These are phyloP conservation scores for Botrytis sinoallii DNA, from an alignment of 2,329 filamentous ascomycete species.

Conservation along the genomic window DNA sequence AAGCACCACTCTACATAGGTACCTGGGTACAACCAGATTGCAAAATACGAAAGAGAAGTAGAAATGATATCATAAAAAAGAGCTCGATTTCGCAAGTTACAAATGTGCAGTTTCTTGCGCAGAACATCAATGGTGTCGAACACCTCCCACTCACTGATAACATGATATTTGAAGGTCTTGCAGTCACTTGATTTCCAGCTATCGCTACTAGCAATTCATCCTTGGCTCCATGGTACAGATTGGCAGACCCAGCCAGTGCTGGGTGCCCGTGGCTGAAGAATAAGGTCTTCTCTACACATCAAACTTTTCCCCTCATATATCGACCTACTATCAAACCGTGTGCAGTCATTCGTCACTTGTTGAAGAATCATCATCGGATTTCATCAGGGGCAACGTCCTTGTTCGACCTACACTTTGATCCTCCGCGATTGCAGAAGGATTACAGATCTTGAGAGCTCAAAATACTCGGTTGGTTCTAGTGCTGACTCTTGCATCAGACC, in stretches of 20 bases:
- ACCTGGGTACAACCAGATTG: too few relatives aligned
- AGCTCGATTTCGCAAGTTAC: not conserved
- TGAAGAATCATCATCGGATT: not conserved
- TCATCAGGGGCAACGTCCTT: not conserved
- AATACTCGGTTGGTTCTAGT: not conserved
- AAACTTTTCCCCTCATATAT: not conserved
- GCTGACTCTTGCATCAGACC: slow-evolving; percentile 1
- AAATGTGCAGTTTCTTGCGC: too few relatives aligned
- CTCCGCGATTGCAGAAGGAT: slow-evolving; percentile 3
- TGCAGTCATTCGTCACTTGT: not conserved
- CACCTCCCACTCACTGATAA: not conserved
- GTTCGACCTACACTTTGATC: not conserved
- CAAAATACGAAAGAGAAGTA: not conserved
- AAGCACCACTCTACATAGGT: not conserved
- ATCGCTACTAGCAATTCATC: not conserved
- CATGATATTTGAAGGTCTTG: not conserved
- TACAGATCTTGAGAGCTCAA: not conserved
- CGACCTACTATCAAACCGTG: not conserved
- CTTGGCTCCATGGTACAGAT: not conserved
- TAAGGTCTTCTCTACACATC: not conserved
- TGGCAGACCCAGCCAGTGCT: not conserved
- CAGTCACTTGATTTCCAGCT: slow-evolving; percentile 1
- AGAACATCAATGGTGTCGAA: not conserved
- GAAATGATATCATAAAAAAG: not conserved
- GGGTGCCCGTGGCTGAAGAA: not conserved